Base-by-base conservation (phyloP, 2,329 filamentous ascomycete species). In the Aspergillus udagawae region DNA sequence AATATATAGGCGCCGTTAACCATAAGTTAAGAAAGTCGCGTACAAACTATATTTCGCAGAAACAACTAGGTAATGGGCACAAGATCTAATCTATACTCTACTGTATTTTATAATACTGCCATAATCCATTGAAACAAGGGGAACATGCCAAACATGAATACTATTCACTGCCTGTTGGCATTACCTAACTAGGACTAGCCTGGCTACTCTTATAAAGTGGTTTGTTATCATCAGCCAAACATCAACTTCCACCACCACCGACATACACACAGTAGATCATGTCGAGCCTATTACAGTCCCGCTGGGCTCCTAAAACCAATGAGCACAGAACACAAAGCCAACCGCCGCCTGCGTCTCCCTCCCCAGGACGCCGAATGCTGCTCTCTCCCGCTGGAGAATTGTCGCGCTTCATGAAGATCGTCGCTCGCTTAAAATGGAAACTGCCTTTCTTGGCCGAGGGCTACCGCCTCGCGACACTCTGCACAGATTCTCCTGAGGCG, bases 361-460 rank as follows among this genome's bases (percentile, higher is more conserved):
- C 55, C 45, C 29, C 60, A 56, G 42, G 56, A 52, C 42, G 55
- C 49, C 32, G 47, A 27, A 48, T 29, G 42, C 58, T 55, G 51
- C 55, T 65, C 4, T 60, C 62, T n/a, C 66, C 65, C 10, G 59
- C 52, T 53, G 74, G 77, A 42, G 81, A 86, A 45, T 77, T 86
- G 0, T 74, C 78, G 2, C 80, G 85, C 6, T 86, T 85, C 67
- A 79, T 82, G 58, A 86, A 86, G 62, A 83, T 86, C 28, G 81
- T 84, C 21, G 79, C 81, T 2, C 81, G 85, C 1, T 74, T 88
- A 47, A 80, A 82, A 60, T 88, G 86, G 85, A 88, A 87, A 67
- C 79, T 83, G 1, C 78, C 83, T 12, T 85, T 85, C 62, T 76
- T 88, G 32, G 79, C 80, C n/a, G 70, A 75, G 52, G 83, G 79